Base-by-base conservation (phyloP, 345 rosid species). In the Erodium maritimum region DNA sequence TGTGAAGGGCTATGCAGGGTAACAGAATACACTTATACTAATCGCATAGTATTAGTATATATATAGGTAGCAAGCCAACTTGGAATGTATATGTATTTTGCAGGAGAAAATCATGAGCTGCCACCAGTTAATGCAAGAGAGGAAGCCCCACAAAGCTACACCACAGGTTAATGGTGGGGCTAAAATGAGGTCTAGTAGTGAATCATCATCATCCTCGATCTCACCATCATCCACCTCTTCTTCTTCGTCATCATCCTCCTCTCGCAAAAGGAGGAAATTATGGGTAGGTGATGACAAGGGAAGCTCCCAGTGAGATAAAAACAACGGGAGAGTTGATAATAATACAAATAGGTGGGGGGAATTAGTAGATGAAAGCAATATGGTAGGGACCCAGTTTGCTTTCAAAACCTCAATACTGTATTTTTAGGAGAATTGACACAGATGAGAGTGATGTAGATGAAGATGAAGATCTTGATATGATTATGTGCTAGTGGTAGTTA, bases 1-100 rank as follows among this genome's bases (percentile, higher is more conserved):
- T 93, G 96, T 65, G 84, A 80, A 24, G 99, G 99, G 59, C 75
- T 93, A 63, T 77, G 86, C 83, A 89, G 89, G 71, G 98, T 91
- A 84, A 67, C 79, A 21, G n/a, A n/a, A n/a, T 21, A 22, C 3
- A 48, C 3, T 5, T 24, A 7, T 21, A 46, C 55, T 16, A 5
- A 12, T 11, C 37, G 17, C 21, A 4, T 25, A 5, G 18, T 20
- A 19, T 23, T 21, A 3, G 6, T 14, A 1, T 17, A 2, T 25
- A 59, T 19, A 48, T 19, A 19, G 33, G 5, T 51, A 57, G 14
- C 8, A 21, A 61, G 20, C 58, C 54, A 63, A 58, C 58, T 34
- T 57, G 37, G 23, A 33, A 63, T 34, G 50, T 20, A 42, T 52
- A 23, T 23, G 54, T 37, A 42, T 60, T 64, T 75, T 69, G 73